phyloP scores from a whole-genome alignment of 345 rosid species.

The Lumnitzera racemosa region DNA sequence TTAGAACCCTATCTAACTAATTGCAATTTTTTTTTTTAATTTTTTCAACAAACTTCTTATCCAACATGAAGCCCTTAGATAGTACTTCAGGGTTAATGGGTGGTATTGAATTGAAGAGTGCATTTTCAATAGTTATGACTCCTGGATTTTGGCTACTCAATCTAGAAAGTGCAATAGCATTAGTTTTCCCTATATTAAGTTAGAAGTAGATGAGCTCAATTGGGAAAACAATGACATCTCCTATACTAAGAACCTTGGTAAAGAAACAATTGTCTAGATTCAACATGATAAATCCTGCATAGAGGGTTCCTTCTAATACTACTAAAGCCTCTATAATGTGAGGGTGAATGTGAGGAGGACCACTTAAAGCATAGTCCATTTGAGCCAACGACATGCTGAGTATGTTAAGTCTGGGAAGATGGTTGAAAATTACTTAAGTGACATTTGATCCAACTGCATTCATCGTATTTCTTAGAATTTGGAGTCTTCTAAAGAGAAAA shows the following conservation, averaged over 20 bases:
- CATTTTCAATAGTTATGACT: constrained; percentile 8
- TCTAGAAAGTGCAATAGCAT: too few species aligned
- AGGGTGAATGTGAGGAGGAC: background rate
- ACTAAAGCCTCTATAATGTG: too few species aligned
- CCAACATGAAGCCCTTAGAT: constrained; percentile 14
- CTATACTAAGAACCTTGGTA: too few species aligned
- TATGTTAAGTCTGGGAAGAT: constrained; percentile 14
- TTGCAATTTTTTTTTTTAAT: constrained; percentile 1
- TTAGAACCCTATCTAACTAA: too few species aligned
- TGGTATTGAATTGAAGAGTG: constrained; percentile 8
- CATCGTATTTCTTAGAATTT: too few species aligned
- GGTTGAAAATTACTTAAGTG: background rate
- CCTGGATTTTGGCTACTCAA: constrained; percentile 6
- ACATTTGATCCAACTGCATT: constrained; percentile 10
- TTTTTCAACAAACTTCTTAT: constrained; percentile 9
- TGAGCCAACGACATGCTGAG: constrained; percentile 12
- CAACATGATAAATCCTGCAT: too few species aligned
- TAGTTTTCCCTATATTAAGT: too few species aligned
- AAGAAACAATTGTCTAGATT: too few species aligned
- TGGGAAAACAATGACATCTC: too few species aligned
- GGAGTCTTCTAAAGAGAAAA: too few species aligned
- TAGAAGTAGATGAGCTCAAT: too few species aligned
- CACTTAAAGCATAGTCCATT: constrained; percentile 9
- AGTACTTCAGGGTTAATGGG: constrained; percentile 11
- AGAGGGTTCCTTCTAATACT: too few species aligned